A percentile compares a stretch with the other conserved stretches of the same genome.
These are phyloP conservation scores for Asterophora parasitica DNA, from an alignment of 768 basidiomycete genomes.

Conservation along the genomic window DNA sequence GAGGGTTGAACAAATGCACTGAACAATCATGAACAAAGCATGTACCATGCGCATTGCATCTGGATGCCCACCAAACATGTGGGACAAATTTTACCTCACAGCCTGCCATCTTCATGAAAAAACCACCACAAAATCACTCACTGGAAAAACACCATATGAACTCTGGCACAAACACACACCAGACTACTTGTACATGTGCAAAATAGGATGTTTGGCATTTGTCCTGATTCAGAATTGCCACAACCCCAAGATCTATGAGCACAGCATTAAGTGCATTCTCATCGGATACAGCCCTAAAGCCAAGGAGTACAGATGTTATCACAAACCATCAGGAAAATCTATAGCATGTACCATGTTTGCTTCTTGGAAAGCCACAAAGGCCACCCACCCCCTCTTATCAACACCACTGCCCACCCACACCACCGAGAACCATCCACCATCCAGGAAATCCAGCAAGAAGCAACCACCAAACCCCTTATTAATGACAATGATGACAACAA, in stretches of 20 bases:
- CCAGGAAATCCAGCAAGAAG: background rate
- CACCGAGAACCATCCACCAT: background rate
- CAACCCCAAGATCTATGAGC: slow-evolving; percentile 21
- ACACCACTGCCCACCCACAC: background rate
- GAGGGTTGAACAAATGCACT: slow-evolving; percentile 26
- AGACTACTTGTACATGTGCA: slow-evolving; percentile 24
- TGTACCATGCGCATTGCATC: slow-evolving; percentile 22
- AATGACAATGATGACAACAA: background rate
- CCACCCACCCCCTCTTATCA: background rate
- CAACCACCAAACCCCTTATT: background rate
- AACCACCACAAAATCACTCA: slow-evolving; percentile 3
- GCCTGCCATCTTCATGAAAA: slow-evolving; percentile 14
- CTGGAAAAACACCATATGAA: slow-evolving; percentile 18
- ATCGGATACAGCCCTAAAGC: slow-evolving; percentile 30
- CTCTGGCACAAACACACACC: slow-evolving; percentile 19
- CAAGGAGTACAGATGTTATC: slow-evolving; percentile 30
- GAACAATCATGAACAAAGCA: slow-evolving; percentile 23
- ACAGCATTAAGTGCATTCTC: slow-evolving; percentile 29
- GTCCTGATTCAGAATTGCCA: slow-evolving; percentile 30
- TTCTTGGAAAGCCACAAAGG: slow-evolving; percentile 23
- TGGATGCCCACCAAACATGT: slow-evolving; percentile 19
- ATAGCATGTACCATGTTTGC: slow-evolving; percentile 20
- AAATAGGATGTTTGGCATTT: slow-evolving; percentile 31
- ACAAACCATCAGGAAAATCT: slow-evolving; percentile 16
- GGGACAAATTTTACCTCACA: slow-evolving; percentile 26